Base-by-base conservation (phyloP, 2,329 filamentous ascomycete genomes). In the Fusarium oxysporum region DNA sequence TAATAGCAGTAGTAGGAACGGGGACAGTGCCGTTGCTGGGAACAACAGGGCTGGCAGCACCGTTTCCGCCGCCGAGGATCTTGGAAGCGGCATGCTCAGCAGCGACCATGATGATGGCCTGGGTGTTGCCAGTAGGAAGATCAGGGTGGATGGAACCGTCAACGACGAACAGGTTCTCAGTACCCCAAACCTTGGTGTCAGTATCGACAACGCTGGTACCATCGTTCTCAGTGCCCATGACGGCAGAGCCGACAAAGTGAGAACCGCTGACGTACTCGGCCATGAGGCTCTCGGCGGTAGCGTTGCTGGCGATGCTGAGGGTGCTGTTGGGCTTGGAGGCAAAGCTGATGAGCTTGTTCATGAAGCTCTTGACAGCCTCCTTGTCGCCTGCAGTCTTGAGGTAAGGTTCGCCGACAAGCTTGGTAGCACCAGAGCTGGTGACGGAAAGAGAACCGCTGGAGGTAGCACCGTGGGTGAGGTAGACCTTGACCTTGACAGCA, bases 91-190 rank as follows among this genome's bases (percentile, higher is more conserved):
- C 90, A 45, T 86, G 86, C 83, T 93, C 91, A 23, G 90, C 88
- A 23, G 87, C 89, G 40, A 90, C 85, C 78, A 92, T 90, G 73
- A 92, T 89, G 43, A 89, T 87, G 3, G 90, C 87, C 53, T 89
- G 88, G 4, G 92, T 92, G 81, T 94, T 94, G 23, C 90, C 89
- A 1, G 90, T 90, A 6, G 90, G 86, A 73, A 92, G 88, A 70
- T 92, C 91, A 0, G 92, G 91, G 82, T 92, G 92, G 76, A 93
- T 90, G 68, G 87, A 88, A 1, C 88, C 91, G 75, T 93, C 91
- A 8, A 93, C 89, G 19, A 92, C 88, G 76, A 90, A 92, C 48
- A 92, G 83, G 80, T 92, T 92, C 75, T 92, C 89, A 0, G 88
- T 92, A 41, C 90, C 91, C 76, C 89, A 92, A 10, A 92, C 89